A percentile compares a stretch with the other conserved stretches of the same genome.
phyloP scores from a whole-genome alignment of 129 eudicot genomes.

The Flaveria ramosissima region DNA sequence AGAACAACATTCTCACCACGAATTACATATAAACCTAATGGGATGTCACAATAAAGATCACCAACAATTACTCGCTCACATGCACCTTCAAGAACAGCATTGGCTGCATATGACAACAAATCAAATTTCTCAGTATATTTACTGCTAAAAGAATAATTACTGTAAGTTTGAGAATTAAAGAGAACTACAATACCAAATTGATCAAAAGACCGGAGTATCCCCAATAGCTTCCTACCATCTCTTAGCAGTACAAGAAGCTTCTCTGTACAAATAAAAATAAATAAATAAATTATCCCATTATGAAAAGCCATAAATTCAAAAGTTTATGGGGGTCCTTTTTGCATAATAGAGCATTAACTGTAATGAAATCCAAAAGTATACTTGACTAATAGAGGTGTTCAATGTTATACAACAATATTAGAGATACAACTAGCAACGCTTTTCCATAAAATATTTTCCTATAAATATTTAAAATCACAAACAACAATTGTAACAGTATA shows the following conservation, averaged over 20 bases:
- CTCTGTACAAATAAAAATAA: slow-evolving; percentile 49
- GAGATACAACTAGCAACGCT: no score
- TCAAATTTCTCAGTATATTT: slow-evolving; percentile 17
- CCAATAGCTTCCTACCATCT: slow-evolving; percentile 91
- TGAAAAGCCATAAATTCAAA: not conserved
- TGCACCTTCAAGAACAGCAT: slow-evolving; percentile 97
- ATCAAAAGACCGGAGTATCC: slow-evolving; percentile 96
- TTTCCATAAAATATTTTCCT: not conserved
- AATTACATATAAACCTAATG: slow-evolving; percentile 86
- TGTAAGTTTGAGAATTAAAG: slow-evolving; percentile 5
- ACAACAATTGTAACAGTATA: not conserved
- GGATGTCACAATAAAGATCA: slow-evolving; percentile 91
- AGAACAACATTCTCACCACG: slow-evolving; percentile 98
- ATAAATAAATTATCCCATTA: not conserved
- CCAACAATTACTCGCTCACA: slow-evolving; percentile 96
- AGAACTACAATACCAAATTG: slow-evolving; percentile 72
- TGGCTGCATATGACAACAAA: slow-evolving; percentile 53
- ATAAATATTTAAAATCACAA: not conserved
- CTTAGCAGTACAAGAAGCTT: slow-evolving; percentile 92
- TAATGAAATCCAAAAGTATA: not conserved
- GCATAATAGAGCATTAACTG: no score
- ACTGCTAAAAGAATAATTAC: not conserved
- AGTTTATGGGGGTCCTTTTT: not conserved
- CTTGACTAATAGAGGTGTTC: not conserved
- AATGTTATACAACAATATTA: no score